Base-by-base conservation (phyloP, 768 basidiomycete species). In the Polyporus arcularius region DNA sequence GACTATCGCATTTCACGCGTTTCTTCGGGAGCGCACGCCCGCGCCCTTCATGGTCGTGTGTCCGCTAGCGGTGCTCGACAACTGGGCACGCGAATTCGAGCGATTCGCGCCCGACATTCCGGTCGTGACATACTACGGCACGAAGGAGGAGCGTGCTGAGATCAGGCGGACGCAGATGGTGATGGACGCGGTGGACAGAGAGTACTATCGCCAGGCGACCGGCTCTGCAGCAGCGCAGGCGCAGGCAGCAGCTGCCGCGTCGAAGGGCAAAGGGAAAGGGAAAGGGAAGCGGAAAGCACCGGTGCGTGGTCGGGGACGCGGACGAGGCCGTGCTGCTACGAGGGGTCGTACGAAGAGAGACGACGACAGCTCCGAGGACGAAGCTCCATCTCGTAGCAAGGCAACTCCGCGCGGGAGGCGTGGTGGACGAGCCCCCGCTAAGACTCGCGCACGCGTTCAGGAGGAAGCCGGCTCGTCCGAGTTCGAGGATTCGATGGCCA, bases 1-100 rank as follows among this genome's bases (percentile, higher is more conserved):
- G 80, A 92, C 88, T 0, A 99, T 99, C 46, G 86, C 96, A 0
- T 97, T 98, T 72, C 85, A 92, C 60, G 96, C 96, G 0, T 89
- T 95, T 73, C 80, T 99, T 1, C 87, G 93, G 32, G 88, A 90
- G 57, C 79, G 84, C 4, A 85, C 89, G 48, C 80, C 79, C 60
- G 82, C 84, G 15, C 92, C 93, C 0, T 91, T 96, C 73, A 81
- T 99, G 28, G 75, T 99, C 58, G 94, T 98, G 18, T 94, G 93
- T 63, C 97, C 97, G 0, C 83, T 98, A 1, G 94, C 93, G 47
- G 96, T 98, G 12, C 75, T 98, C 15, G 89, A 95, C 68, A 96
- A 96, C 67, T 98, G 96, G 95, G 75, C 81, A 3, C 83, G 86
- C 53, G 95, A 98, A 70, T 97, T 93, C 70, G 72, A 75, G 42